Evolutionary conservation across 2,329 filamentous ascomycete species (phyloP).

Genomic region (Dactylonectria macrodidyma): DNA sequence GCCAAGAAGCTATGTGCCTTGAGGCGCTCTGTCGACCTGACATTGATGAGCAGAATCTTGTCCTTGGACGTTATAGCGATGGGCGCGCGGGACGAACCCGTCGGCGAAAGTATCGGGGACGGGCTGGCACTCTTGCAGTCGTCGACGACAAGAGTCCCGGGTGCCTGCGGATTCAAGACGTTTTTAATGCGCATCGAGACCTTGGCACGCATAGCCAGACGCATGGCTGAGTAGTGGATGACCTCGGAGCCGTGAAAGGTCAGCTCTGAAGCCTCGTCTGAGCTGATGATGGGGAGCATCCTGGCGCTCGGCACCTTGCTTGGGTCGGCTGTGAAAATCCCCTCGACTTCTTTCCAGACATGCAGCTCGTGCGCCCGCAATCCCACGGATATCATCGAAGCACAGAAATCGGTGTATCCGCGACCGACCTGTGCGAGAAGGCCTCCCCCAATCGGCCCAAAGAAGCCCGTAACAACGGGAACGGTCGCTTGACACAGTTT

Average conservation of each 20-base stretch:
- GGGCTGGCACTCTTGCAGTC: too few species aligned
- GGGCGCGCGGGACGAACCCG: too few species aligned
- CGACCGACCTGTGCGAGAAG: conserved; percentile 22
- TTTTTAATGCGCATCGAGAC: conserved; percentile 13
- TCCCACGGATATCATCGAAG: conserved; percentile 26
- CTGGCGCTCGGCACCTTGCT: conserved; percentile 21
- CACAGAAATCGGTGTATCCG: conserved; percentile 25
- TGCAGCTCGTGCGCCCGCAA: conserved; percentile 19
- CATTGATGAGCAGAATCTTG: too few species aligned
- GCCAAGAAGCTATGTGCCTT: too few species aligned
- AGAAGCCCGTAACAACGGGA: conserved; percentile 24
- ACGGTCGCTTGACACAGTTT: background rate
- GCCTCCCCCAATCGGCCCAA: conserved; percentile 20
- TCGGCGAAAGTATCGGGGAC: too few species aligned
- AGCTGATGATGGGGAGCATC: conserved; percentile 14
- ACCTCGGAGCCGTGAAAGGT: conserved; percentile 26
- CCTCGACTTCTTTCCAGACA: conserved; percentile 31
- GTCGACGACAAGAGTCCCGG: background rate
- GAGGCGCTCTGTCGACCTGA: too few species aligned
- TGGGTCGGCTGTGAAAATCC: conserved; percentile 28
- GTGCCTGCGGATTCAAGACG: conserved; percentile 8
- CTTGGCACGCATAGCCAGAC: background rate
- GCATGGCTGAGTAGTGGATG: conserved; percentile 17
- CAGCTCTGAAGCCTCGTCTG: conserved; percentile 24
- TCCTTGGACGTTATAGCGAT: too few species aligned